Percentiles rank a stretch among this genome's conserved stretches.
Conservation (phyloP, 2,329 filamentous ascomycete genomes). For the Alternaria ethzedia region DNA sequence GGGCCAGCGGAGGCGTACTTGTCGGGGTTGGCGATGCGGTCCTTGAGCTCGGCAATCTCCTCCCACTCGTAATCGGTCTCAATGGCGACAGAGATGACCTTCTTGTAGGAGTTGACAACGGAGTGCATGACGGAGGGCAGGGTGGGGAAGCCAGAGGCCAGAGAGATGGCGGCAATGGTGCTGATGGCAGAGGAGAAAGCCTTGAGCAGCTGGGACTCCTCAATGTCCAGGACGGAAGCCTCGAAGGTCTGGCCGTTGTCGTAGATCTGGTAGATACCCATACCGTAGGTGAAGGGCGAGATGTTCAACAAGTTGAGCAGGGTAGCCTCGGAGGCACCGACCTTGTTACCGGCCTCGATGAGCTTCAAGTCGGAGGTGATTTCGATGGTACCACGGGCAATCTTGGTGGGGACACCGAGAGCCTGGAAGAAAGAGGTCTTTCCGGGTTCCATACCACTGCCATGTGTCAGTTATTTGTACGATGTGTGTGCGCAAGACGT, state of each 20-base stretch:
- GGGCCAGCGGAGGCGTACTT: conserved; percentile 88
- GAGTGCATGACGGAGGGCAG: conserved; percentile 96
- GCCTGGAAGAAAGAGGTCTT: conserved; percentile 99
- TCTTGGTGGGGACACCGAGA: conserved; percentile 99
- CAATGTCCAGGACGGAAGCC: conserved; percentile 85
- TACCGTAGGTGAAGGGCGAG: conserved; percentile 81
- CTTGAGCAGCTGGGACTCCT: conserved; percentile 91
- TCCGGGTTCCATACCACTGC: conserved; percentile 93
- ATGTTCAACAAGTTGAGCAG: conserved; percentile 99
- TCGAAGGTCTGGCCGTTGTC: conserved; percentile 95
- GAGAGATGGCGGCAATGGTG: conserved; percentile 88
- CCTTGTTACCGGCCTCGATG: conserved; percentile 89
- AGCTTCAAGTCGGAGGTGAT: conserved; percentile 98
- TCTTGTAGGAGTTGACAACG: conserved; percentile 98
- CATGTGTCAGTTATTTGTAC: conserved; percentile 20
- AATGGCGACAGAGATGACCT: conserved; percentile 85
- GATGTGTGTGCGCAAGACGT: neutral
- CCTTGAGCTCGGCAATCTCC: conserved; percentile 97
- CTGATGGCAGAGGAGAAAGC: conserved; percentile 80
- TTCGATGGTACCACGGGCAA: conserved; percentile 99
- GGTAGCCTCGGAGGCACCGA: conserved; percentile 98
- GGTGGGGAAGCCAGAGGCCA: conserved; percentile 94
- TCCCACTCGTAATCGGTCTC: conserved; percentile 93
- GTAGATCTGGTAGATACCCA: conserved; percentile 96
- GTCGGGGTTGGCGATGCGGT: conserved; percentile 98